A percentile compares a stretch with the other conserved stretches of the same genome.
phyloP scores from a whole-genome alignment of 1,139 yeast species.

The Sugiyamaella neomexicana region DNA sequence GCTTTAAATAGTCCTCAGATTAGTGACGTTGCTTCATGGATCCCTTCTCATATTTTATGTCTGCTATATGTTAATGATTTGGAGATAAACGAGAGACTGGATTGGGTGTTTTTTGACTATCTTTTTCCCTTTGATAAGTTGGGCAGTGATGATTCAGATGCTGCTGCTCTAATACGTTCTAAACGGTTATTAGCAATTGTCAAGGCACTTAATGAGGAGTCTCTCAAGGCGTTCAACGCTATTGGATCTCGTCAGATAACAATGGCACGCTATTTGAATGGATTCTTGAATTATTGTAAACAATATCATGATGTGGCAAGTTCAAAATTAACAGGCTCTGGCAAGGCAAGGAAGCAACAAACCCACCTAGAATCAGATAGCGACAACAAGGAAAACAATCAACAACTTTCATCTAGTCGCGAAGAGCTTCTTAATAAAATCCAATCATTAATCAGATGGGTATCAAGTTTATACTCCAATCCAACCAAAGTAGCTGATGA shows the following conservation, averaged over 20 bases:
- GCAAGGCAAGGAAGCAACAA: neutral
- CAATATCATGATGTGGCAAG: conserved; percentile 25
- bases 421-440: conserved; percentile 42
- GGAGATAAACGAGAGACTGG: conserved; percentile 68
- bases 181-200: conserved; percentile 54
- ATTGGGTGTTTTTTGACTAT: conserved; percentile 57
- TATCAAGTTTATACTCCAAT: conserved; percentile 49
- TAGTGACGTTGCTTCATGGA: conserved; percentile 43
- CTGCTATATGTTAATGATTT: conserved; percentile 75
- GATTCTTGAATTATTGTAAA: conserved; percentile 17
- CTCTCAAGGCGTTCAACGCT: conserved; percentile 66
- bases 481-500: conserved; percentile 25
- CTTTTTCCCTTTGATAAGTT: conserved; percentile 52
- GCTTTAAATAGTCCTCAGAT: conserved; percentile 6
- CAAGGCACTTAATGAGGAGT: conserved; percentile 53
- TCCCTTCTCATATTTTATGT: conserved; percentile 68
- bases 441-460: conserved; percentile 64
- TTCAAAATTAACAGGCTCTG: neutral
- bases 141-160: conserved; percentile 2
- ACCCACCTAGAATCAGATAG: neutral
- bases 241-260: conserved; percentile 61
- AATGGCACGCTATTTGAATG: conserved; percentile 46
- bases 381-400: conserved; percentile 1
- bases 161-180: conserved; percentile 45
- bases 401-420: conserved; percentile 19